Percentiles rank a stretch among this genome's conserved stretches.
phyloP scores from a whole-genome alignment of 129 eudicot species.

The Saposhnikovia divaricata region DNA sequence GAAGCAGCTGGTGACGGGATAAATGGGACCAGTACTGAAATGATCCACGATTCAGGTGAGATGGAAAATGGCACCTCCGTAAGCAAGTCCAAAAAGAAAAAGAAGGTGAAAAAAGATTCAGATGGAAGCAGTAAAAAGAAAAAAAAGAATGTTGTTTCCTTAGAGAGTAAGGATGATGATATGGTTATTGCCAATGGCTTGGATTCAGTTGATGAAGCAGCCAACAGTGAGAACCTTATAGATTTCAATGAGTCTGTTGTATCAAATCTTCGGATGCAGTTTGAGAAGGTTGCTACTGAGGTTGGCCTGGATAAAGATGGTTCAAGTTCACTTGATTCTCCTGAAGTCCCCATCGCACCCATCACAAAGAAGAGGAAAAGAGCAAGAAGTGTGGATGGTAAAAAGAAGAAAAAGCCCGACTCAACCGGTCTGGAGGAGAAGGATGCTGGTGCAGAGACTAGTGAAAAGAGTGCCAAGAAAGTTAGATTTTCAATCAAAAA shows the following conservation, averaged over 20 bases:
- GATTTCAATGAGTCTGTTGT: constrained; percentile 44
- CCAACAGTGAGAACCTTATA: constrained; percentile 17
- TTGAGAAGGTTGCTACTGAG: constrained; percentile 71
- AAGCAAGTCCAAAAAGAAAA: constrained; percentile 31
- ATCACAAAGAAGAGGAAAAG: constrained; percentile 55
- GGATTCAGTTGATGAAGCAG: constrained; percentile 18
- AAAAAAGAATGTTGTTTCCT: constrained; percentile 22
- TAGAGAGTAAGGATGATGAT: constrained; percentile 22
- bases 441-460: constrained; percentile 36
- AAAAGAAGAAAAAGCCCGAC: constrained; percentile 9
- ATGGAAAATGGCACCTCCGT: constrained; percentile 4
- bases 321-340: constrained; percentile 27
- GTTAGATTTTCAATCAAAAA: constrained; percentile 87
- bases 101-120: constrained; percentile 38
- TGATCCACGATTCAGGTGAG: constrained; percentile 26
- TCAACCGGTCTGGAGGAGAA: not conserved
- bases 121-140: constrained; percentile 20
- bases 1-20: constrained; percentile 20
- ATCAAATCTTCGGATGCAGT: constrained; percentile 81
- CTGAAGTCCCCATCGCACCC: constrained; percentile 18
- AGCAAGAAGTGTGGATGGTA: constrained; percentile 23
- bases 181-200: constrained; percentile 19
- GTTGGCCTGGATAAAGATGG: constrained; percentile 42
- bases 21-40: constrained; percentile 9
- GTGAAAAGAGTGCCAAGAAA: constrained; percentile 63